Base-by-base conservation (phyloP, 345 rosid species). In the Bretschneidera sinensis region DNA sequence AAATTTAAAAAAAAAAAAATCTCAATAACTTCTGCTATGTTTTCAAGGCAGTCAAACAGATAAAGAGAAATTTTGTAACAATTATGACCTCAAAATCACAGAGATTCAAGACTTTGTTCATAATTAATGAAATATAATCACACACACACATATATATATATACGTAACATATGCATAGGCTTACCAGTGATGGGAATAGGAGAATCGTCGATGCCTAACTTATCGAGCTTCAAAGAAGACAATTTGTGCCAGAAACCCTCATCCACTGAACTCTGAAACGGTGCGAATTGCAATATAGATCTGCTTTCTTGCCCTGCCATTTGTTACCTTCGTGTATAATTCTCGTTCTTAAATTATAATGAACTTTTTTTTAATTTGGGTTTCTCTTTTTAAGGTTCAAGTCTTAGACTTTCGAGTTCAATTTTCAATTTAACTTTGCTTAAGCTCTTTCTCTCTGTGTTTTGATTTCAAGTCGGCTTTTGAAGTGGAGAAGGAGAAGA, bases 191-290 rank as follows among this genome's bases (percentile, higher is more conserved):
- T 78, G 48, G 84, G 72, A 47, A 94, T 65, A 15, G 95, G 95
- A 64, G 97, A 94, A 76, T 94, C 96, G 61, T 91, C 96, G 72
- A 94, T 79, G 69, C 97, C 86, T 25, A 88, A 67, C 69, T 83
- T 77, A 73, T 94, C 85, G 71, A 94, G 97, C 75, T 90, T 90
- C 75, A 88, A 31, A 66, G 89, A 86, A 64, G 96, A 90, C 59
- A 91, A 76, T 65, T 82, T 75, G 55, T 88, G 97, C 99, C 97
- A 94, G 74, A 94, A 90, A 61, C 96, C 91, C 70, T 94, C 97
- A 51, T 91, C 97, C 2, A 83, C 95, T 2, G 78, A 74, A 63
- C 96, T 88, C 71, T 85, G 82, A 57, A 90, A 79, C 22, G 91
- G 87, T 19, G 86, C 85, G 72, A 94, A 91, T 75, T 82, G 87